Conservation (phyloP, 2,329 filamentous ascomycete genomes). For the Emmonsiellopsis sp. region DNA sequence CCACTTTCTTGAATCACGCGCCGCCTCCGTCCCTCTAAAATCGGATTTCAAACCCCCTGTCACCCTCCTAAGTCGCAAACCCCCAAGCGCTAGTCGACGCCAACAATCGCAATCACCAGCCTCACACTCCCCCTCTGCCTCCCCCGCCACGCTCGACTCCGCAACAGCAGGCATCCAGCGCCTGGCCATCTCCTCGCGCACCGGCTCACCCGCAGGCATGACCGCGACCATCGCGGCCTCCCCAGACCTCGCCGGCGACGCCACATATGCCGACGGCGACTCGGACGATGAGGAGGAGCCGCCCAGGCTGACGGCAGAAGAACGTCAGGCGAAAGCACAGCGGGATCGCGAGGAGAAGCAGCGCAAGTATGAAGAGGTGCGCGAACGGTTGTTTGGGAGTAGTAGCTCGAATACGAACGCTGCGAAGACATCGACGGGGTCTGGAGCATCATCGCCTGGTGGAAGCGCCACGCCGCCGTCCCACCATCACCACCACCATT, state of each 20-base stretch:
- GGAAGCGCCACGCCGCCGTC: constrained; percentile 48
- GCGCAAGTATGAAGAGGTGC: constrained; percentile 76
- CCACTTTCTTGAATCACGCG: constrained; percentile 62
- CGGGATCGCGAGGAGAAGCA: constrained; percentile 77
- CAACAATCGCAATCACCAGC: constrained; percentile 37
- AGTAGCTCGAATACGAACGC: too few species aligned
- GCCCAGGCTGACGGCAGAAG: constrained; percentile 59
- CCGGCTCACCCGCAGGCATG: neutral
- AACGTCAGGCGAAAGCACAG: constrained; percentile 68
- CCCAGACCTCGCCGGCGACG: constrained; percentile 1
- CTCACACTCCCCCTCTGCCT: neutral
- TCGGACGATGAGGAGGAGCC: constrained; percentile 58
- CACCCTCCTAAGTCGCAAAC: constrained; percentile 77
- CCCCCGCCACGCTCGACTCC: constrained; percentile 35
- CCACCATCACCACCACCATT: constrained; percentile 6
- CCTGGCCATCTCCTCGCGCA: constrained; percentile 29
- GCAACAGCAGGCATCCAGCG: constrained; percentile 33
- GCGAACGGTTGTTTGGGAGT: constrained; percentile 77
- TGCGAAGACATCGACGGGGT: constrained; percentile 24
- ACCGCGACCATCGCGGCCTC: neutral
- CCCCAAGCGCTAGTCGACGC: constrained; percentile 49
- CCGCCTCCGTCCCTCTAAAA: constrained; percentile 53
- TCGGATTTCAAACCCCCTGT: constrained; percentile 71
- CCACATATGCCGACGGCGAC: constrained; percentile 41
- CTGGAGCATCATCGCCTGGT: constrained; percentile 54